Percentiles rank a stretch among this genome's conserved stretches.
These are phyloP conservation scores for Atractiella rhizophila DNA, from an alignment of 768 basidiomycete genomes.

Conservation along the genomic window DNA sequence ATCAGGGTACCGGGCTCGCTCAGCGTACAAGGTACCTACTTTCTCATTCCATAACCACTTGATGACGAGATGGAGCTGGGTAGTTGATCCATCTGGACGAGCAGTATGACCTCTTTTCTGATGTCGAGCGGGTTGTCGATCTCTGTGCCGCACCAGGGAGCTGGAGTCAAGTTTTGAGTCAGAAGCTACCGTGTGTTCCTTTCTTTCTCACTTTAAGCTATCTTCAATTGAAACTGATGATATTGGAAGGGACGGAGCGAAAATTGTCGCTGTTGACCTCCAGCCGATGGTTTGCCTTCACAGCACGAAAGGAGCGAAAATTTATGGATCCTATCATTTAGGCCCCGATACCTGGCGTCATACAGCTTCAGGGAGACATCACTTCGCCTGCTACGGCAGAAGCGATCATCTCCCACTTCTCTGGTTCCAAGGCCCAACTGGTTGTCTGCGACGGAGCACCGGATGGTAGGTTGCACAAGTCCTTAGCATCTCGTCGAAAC, in stretches of 20 bases:
- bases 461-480: slow-evolving; percentile 19
- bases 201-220: accelerated
- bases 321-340: background rate
- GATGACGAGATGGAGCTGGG: too few relatives aligned
- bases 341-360: slow-evolving; percentile 25
- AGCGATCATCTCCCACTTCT: slow-evolving; percentile 23
- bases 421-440: slow-evolving; percentile 23
- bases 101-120: slow-evolving; percentile 16
- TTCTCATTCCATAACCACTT: background rate
- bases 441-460: slow-evolving; percentile 29
- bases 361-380: slow-evolving; percentile 26
- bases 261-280: slow-evolving; percentile 21
- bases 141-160: slow-evolving; percentile 22
- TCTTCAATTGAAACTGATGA: too few relatives aligned
- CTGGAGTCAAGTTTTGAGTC: slow-evolving; percentile 23
- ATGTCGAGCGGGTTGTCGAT: slow-evolving; percentile 18
- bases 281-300: slow-evolving; percentile 18
- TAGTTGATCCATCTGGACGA: slow-evolving; percentile 20
- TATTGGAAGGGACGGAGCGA: slow-evolving; percentile 7
- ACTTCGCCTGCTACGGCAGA: slow-evolving; percentile 23
- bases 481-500: too few relatives aligned
- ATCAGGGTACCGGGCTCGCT: slow-evolving; percentile 20
- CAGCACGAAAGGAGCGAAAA: background rate
- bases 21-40: slow-evolving; percentile 17
- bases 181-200: slow-evolving; percentile 19